phyloP scores from a whole-genome alignment of 2,329 filamentous ascomycete genomes.

The Monosporascus sp. region DNA sequence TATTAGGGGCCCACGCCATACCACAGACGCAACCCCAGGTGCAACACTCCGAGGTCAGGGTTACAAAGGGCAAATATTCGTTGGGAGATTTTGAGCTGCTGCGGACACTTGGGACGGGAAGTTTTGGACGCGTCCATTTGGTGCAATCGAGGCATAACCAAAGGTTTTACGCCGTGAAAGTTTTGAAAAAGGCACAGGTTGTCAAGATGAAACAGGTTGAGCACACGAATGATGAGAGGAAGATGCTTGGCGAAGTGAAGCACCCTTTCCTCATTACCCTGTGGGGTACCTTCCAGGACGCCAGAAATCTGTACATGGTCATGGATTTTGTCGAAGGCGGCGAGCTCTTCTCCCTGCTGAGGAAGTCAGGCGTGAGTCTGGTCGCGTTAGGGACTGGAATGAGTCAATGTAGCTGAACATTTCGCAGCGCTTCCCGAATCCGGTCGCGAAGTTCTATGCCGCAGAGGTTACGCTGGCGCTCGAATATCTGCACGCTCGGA shows the following conservation, averaged over 20 bases:
- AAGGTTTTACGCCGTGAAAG: constrained; percentile 96
- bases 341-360: constrained; percentile 89
- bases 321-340: constrained; percentile 99
- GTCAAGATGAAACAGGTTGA: constrained; percentile 99
- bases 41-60: constrained; percentile 42
- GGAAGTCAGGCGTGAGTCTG: constrained; percentile 77
- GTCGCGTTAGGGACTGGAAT: not conserved
- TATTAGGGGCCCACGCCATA: constrained; percentile 20
- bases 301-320: constrained; percentile 97
- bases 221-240: constrained; percentile 96
- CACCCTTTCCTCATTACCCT: constrained; percentile 96
- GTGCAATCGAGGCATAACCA: constrained; percentile 98
- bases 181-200: constrained; percentile 96
- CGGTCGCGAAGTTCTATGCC: constrained; percentile 98
- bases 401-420: constrained; percentile 8
- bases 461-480: constrained; percentile 93
- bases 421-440: constrained; percentile 87
- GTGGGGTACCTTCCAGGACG: constrained; percentile 97
- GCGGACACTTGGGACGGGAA: constrained; percentile 90
- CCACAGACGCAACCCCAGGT: constrained; percentile 23
- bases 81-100: constrained; percentile 84
- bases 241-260: constrained; percentile 94
- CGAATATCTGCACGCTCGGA: constrained; percentile 88
- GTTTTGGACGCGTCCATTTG: constrained; percentile 92
- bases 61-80: constrained; percentile 97